Percentiles rank a stretch among this genome's conserved stretches.
Evolutionary conservation across 1,139 yeast genomes (phyloP).

Genomic region (Arxiozyma heterogenica): DNA sequence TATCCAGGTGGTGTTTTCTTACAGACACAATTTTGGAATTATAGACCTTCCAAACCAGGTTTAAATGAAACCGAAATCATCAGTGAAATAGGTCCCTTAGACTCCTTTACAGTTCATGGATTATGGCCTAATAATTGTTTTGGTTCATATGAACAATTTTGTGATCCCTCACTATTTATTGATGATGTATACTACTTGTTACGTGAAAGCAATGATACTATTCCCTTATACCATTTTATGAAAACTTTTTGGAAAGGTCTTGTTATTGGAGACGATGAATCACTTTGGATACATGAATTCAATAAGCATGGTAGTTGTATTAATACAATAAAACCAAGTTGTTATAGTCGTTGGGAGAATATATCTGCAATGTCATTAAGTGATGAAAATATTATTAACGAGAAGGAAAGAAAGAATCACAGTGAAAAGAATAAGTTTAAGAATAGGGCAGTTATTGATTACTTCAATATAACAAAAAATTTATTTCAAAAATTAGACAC

Average conservation of each 20-base stretch:
- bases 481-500: slow-evolving; percentile 63
- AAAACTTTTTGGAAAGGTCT: slow-evolving; percentile 63
- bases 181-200: slow-evolving; percentile 47
- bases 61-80: slow-evolving; percentile 19
- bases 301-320: slow-evolving; percentile 95
- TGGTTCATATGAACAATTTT: slow-evolving; percentile 67
- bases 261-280: slow-evolving; percentile 62
- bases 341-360: slow-evolving; percentile 40
- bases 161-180: slow-evolving; percentile 55
- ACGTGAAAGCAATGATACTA: slow-evolving; percentile 23
- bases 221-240: slow-evolving; percentile 47
- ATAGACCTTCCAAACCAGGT: slow-evolving; percentile 41
- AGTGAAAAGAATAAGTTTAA: slow-evolving; percentile 14
- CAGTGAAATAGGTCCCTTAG: slow-evolving; percentile 61
- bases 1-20: slow-evolving; percentile 78
- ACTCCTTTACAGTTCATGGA: slow-evolving; percentile 77
- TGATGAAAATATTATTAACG: neutral
- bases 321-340: slow-evolving; percentile 62
- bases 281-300: slow-evolving; percentile 86
- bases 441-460: slow-evolving; percentile 66
- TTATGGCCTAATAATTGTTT: slow-evolving; percentile 79
- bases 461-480: slow-evolving; percentile 55
- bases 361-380: slow-evolving; percentile 3
- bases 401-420: neutral
- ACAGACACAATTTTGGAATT: slow-evolving; percentile 94